Percentiles rank a stretch among this genome's conserved stretches.
Evolutionary conservation across 2,329 filamentous ascomycete species (phyloP).

Genomic region (Tetracladium maxilliforme): DNA sequence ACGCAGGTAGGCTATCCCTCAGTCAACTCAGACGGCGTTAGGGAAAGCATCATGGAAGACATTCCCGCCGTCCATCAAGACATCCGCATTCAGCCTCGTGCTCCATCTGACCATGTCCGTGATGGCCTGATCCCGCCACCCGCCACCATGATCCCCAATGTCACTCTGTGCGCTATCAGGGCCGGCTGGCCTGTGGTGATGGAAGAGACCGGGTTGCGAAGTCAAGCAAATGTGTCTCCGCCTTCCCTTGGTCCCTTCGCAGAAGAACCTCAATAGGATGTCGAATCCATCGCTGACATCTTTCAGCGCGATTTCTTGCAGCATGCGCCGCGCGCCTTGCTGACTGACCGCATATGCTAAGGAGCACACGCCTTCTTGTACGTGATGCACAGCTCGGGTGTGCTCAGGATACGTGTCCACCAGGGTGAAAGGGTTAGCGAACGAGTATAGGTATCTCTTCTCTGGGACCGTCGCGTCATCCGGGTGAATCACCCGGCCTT

Average conservation of each 20-base stretch:
- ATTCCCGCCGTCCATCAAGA: conserved; percentile 18
- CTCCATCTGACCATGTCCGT: conserved; percentile 23
- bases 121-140: conserved; percentile 12
- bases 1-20: no score
- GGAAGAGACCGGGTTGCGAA: conserved; percentile 26
- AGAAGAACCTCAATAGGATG: conserved; percentile 12
- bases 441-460: no score
- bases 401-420: conserved; percentile 13
- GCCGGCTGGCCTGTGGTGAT: conserved; percentile 27
- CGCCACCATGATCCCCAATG: conserved; percentile 17
- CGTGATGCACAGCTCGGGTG: conserved; percentile 19
- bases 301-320: conserved; percentile 14
- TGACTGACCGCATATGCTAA: conserved; percentile 21
- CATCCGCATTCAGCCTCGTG: conserved; percentile 23
- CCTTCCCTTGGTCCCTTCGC: conserved; percentile 12
- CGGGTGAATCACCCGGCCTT: no score
- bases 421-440: no score
- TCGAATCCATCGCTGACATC: conserved; percentile 14
- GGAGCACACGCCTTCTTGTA: conserved; percentile 16
- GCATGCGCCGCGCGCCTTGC: conserved; percentile 18
- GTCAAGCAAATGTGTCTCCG: conserved; percentile 22
- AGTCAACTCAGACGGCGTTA: no score
- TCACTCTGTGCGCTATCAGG: conserved; percentile 17
- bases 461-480: no score
- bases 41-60: no score